A percentile compares a stretch with the other conserved stretches of the same genome.
phyloP scores from a whole-genome alignment of 805 yeast genomes.

The Barnettozyma salicaria region DNA sequence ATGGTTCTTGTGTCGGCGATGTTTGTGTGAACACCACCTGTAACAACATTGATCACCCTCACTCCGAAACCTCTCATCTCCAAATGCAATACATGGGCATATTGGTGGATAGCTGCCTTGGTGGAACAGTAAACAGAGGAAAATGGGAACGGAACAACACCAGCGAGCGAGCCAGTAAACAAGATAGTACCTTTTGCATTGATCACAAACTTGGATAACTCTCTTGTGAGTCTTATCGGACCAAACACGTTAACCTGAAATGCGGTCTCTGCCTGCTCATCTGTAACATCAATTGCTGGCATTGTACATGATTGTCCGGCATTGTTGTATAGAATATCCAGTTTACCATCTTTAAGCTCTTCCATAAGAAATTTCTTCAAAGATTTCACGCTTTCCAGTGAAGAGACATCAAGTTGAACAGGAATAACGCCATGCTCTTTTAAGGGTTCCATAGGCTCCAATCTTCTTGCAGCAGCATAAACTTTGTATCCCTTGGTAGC shows the following conservation, averaged over 20 bases:
- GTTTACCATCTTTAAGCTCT: slow-evolving; percentile 38
- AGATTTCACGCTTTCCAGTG: slow-evolving; percentile 38
- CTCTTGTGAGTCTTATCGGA: slow-evolving; percentile 57
- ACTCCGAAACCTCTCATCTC: slow-evolving; percentile 73
- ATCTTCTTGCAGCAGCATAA: slow-evolving; percentile 69
- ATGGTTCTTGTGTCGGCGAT: slow-evolving; percentile 62
- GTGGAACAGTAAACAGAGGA: slow-evolving; percentile 59
- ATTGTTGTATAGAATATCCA: slow-evolving; percentile 64
- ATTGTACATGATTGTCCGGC: slow-evolving; percentile 73
- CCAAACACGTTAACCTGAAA: slow-evolving; percentile 67
- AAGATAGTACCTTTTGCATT: slow-evolving; percentile 63
- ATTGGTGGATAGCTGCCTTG: slow-evolving; percentile 74
- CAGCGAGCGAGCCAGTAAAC: slow-evolving; percentile 71
- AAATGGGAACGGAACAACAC: slow-evolving; percentile 63
- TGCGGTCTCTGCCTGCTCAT: slow-evolving; percentile 44
- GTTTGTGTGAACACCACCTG: slow-evolving; percentile 71
- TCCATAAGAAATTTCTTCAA: slow-evolving; percentile 38
- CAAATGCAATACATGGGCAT: slow-evolving; percentile 53
- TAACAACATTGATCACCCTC: slow-evolving; percentile 58
- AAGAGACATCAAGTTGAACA: slow-evolving; percentile 52
- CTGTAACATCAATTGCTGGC: slow-evolving; percentile 62
- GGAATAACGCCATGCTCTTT: slow-evolving; percentile 36
- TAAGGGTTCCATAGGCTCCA: slow-evolving; percentile 52
- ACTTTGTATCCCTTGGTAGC: slow-evolving; percentile 51
- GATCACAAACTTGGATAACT: slow-evolving; percentile 48